Percentiles rank a stretch among this genome's conserved stretches.
Evolutionary conservation across 768 basidiomycete genomes (phyloP).

Genomic region (Cytidiella melzeri): DNA sequence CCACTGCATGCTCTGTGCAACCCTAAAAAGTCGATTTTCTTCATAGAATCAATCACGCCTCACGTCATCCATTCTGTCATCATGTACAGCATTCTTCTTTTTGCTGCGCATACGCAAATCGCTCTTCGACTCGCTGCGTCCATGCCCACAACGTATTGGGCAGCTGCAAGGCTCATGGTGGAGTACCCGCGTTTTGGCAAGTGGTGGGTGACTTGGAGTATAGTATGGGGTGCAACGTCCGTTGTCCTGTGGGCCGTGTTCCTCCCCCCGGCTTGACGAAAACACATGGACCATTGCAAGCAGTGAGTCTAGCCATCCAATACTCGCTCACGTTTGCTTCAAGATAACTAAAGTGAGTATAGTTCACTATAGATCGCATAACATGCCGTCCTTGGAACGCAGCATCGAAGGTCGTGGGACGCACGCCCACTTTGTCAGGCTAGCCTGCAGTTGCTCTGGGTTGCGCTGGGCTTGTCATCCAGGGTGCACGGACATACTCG

Average conservation of each 20-base stretch:
- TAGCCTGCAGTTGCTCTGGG: too few relatives aligned
- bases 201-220: constrained; percentile 72
- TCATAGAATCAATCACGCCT: constrained; percentile 38
- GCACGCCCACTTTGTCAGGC: too few relatives aligned
- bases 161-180: constrained; percentile 60
- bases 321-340: too few relatives aligned
- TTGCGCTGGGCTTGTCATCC: too few relatives aligned
- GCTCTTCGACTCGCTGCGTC: constrained; percentile 69
- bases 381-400: too few relatives aligned
- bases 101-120: constrained; percentile 86
- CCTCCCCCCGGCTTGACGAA: constrained; percentile 86
- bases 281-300: too few relatives aligned
- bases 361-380: too few relatives aligned
- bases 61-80: constrained; percentile 71
- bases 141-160: constrained; percentile 84
- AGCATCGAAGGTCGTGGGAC: too few relatives aligned
- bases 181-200: constrained; percentile 42
- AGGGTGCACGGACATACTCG: too few relatives aligned
- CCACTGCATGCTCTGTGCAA: constrained; percentile 1
- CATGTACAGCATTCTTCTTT: constrained; percentile 57
- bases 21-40: not conserved
- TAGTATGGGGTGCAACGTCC: constrained; percentile 68
- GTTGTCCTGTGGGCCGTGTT: constrained; percentile 78
- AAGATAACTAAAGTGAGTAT: too few relatives aligned
- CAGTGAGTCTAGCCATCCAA: too few relatives aligned